Evolutionary conservation across 805 yeast species (phyloP).

Genomic region (Yarrowia keelungensis): DNA sequence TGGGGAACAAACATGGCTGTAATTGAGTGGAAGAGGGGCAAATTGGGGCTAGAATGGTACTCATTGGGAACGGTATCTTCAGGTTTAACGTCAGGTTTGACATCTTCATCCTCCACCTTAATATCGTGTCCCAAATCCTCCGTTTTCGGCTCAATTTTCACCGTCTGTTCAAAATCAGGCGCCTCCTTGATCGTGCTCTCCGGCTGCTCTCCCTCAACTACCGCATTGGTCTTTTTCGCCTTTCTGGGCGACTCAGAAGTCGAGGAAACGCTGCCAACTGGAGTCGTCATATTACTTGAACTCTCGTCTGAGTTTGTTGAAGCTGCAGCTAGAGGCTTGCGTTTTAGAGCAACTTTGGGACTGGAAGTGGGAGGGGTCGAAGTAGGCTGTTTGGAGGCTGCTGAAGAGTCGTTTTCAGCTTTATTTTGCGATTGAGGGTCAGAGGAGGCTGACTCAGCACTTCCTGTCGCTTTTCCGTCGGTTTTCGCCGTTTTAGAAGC

Average conservation of each 20-base stretch:
- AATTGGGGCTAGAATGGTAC: conserved; percentile 1
- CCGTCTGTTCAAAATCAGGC: neutral
- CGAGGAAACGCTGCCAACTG: neutral
- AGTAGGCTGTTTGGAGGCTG: neutral
- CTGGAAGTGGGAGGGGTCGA: neutral
- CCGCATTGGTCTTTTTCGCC: conserved; percentile 19
- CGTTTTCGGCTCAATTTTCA: conserved; percentile 12
- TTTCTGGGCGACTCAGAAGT: conserved; percentile 7
- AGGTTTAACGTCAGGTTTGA: neutral
- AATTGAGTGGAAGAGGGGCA: conserved; percentile 6
- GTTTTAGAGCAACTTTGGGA: conserved; percentile 28
- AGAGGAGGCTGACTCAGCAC: neutral
- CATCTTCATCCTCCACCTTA: neutral
- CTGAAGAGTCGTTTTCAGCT: no score
- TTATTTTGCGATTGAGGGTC: neutral
- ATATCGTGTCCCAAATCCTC: neutral
- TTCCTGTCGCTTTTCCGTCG: neutral
- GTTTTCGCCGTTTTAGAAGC: neutral
- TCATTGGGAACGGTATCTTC: neutral
- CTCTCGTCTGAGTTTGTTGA: neutral
- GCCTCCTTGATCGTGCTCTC: conserved; percentile 13
- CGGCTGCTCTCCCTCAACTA: neutral
- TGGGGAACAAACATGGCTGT: conserved; percentile 16
- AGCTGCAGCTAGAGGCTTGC: neutral
- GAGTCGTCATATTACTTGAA: conserved; percentile 7